Evolutionary conservation across 768 basidiomycete genomes (phyloP), one percentile per base, ranked within the genome.

Genomic region (Leccinum imitatum): DNA sequence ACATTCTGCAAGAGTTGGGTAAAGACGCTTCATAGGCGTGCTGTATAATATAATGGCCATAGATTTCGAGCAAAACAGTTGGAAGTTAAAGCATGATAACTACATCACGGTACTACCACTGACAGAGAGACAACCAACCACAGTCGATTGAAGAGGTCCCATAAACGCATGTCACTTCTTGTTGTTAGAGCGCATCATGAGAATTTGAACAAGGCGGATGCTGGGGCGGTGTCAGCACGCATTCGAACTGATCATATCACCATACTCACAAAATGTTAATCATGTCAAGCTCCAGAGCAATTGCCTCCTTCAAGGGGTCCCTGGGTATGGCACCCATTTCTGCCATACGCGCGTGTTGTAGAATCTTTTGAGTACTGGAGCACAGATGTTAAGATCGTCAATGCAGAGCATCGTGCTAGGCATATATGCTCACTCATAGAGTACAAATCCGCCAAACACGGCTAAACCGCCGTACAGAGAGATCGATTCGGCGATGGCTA

Each of bases 381-480:
- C 6, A 27, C 52, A 30, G 33, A 19, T 44, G 58, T 64, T 5
- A 67, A 61, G 6, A 37, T 30, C 13, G 5, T 33, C 7, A 56
- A 15, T 13, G 27, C 14, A 47, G 17, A 15, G 5, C 3, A 37
- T 41, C 23, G 50, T 50, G 35, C 4, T n/a, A 4, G 33, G 50
- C 31, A 50, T 9, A 6, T 52, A 50, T 65, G n/a, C 87, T 67
- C 69, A 92, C 90, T 95, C 93, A 66, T 85, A 95, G 21, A 95
- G 84, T 8, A 94, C 89, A 64, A 94, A 91, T 17, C 90, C 92
- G 53, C 87, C 77, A 68, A 96, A 95, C 1, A 95, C 88, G 14
- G 91, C 93, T 31, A 95, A 80, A 53, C 93, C 93, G 50, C 93
- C 93, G 65, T 96, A 95, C 3, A 95, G 80, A 17, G 87, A 88